These are phyloP conservation scores for Flaveria robusta DNA, from an alignment of 129 eudicot species.

Conservation along the genomic window DNA sequence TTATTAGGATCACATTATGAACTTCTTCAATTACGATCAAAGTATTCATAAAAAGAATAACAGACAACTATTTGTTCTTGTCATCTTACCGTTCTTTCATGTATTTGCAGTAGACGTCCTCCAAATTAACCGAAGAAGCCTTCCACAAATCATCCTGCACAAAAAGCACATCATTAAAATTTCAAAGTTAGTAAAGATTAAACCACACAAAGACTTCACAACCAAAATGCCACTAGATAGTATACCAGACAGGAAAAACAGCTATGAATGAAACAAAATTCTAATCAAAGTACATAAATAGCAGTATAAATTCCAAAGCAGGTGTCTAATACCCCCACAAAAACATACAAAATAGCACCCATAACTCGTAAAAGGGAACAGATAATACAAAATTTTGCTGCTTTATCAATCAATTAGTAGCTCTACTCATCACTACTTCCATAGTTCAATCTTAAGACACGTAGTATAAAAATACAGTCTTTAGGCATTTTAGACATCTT, in stretches of 20 bases:
- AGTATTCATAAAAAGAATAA: background rate
- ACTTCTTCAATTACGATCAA: slow-evolving; percentile 10
- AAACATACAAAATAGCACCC: background rate
- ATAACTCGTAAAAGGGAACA: background rate
- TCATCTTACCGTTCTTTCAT: slow-evolving; percentile 49
- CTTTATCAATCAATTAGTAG: background rate
- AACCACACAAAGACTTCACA: background rate
- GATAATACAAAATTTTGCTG: background rate
- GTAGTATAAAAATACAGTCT: too few species aligned
- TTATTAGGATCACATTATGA: background rate
- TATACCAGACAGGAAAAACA: background rate
- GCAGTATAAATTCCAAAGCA: background rate
- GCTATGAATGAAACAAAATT: background rate
- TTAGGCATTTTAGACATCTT: too few species aligned
- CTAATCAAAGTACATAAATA: background rate
- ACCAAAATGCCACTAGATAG: background rate
- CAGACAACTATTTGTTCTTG: background rate
- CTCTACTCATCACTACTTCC: background rate
- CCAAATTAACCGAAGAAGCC: slow-evolving; percentile 56
- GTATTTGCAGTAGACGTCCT: slow-evolving; percentile 55
- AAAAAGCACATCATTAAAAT: slow-evolving; percentile 16
- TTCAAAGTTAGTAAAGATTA: background rate
- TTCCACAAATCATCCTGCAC: slow-evolving; percentile 60
- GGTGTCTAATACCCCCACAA: background rate
- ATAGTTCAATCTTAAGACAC: background rate